Percentiles rank a stretch among this genome's conserved stretches.
Conservation (phyloP, 2,329 filamentous ascomycete genomes). For the Cryphonectria nitschkei region DNA sequence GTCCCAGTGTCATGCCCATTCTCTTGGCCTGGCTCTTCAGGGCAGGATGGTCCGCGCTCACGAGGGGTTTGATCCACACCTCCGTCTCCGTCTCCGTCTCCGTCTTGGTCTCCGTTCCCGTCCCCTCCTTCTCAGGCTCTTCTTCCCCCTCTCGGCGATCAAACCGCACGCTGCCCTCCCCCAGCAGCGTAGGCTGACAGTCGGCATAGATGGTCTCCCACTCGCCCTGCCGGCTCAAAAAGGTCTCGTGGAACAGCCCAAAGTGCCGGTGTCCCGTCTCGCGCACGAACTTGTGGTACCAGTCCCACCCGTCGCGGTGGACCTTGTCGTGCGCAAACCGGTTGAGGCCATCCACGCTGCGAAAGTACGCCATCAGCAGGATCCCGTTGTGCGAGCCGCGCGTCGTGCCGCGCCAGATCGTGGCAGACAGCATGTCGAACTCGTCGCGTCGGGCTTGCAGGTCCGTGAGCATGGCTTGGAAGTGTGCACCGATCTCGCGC, state of each 20-base stretch:
- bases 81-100: conserved; percentile 33
- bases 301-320: conserved; percentile 55
- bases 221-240: conserved; percentile 45
- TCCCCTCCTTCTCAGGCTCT: not conserved
- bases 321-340: conserved; percentile 53
- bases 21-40: conserved; percentile 43
- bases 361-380: conserved; percentile 55
- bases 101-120: conserved; percentile 12
- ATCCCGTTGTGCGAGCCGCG: conserved; percentile 44
- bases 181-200: conserved; percentile 44
- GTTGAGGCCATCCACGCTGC: conserved; percentile 51
- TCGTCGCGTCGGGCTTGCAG: conserved; percentile 44
- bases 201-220: conserved; percentile 59
- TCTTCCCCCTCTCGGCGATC: not conserved
- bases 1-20: conserved; percentile 30
- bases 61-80: conserved; percentile 41
- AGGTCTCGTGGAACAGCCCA: conserved; percentile 60
- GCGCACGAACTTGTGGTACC: conserved; percentile 42
- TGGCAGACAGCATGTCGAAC: conserved; percentile 47
- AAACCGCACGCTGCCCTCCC: conserved; percentile 33
- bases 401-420: conserved; percentile 32
- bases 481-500: conserved; percentile 43
- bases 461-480: conserved; percentile 43
- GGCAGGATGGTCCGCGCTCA: conserved; percentile 37
- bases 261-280: conserved; percentile 44